phyloP scores from a whole-genome alignment of 2,329 filamentous ascomycete species.

The Neocucurbitaria cava region DNA sequence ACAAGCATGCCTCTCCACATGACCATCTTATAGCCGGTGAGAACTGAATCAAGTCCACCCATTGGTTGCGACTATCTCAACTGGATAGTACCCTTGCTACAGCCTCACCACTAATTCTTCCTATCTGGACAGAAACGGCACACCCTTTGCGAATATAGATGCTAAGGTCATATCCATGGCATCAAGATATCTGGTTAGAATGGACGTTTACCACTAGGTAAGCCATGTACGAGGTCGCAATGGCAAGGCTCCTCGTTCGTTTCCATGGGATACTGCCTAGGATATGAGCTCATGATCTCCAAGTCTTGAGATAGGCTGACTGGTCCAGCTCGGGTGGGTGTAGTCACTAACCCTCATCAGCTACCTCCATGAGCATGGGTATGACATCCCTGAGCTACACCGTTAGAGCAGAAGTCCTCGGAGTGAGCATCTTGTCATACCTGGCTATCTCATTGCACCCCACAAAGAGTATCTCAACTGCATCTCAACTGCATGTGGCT shows the following conservation, averaged over 20 bases:
- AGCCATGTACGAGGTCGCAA: background rate
- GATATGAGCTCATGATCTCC: background rate
- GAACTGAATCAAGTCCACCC: slow-evolving; percentile 10
- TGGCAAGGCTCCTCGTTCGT: background rate
- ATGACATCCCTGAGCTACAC: background rate
- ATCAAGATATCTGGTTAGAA: background rate
- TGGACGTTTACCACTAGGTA: background rate
- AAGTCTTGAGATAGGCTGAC: background rate
- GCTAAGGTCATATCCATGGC: slow-evolving; percentile 5
- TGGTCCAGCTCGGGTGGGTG: background rate
- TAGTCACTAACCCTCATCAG: background rate
- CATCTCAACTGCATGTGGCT: background rate
- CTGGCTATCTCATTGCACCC: background rate
- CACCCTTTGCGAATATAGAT: slow-evolving; percentile 8
- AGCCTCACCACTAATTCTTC: slow-evolving; percentile 31
- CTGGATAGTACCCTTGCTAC: slow-evolving; percentile 27
- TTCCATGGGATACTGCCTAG: background rate
- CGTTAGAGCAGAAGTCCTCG: background rate
- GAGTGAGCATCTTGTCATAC: background rate
- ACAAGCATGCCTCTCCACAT: slow-evolving; percentile 29
- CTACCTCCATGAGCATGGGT: background rate
- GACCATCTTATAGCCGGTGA: slow-evolving; percentile 24
- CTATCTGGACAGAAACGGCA: slow-evolving; percentile 11
- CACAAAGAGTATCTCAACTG: background rate
- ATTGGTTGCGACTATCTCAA: slow-evolving; percentile 32